A percentile compares a stretch with the other conserved stretches of the same genome.
Conservation (phyloP, 2,329 filamentous ascomycete species). For the Helminthosporium solani region DNA sequence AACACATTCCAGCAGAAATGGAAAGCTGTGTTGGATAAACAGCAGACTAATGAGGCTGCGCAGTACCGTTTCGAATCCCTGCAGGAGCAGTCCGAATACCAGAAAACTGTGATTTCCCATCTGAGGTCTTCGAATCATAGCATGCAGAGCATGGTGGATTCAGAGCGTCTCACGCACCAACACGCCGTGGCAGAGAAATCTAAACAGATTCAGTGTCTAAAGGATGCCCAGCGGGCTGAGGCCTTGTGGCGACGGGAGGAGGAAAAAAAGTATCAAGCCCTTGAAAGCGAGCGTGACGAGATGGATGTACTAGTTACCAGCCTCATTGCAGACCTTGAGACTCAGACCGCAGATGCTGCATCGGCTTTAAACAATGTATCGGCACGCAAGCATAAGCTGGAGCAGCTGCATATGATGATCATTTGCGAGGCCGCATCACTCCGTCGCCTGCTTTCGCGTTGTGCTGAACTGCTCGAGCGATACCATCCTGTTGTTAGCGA, state of each 20-base stretch:
- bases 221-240: not conserved
- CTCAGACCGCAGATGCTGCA: not conserved
- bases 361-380: not conserved
- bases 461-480: not conserved
- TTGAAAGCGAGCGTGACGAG: too few relatives aligned
- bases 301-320: not conserved
- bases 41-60: not conserved
- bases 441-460: not conserved
- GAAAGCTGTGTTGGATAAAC: not conserved
- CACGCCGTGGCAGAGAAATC: constrained; percentile 5
- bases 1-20: not conserved
- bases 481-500: not conserved
- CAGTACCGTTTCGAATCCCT: not conserved
- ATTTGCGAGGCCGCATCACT: not conserved
- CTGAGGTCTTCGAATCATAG: constrained; percentile 5
- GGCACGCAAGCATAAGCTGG: not conserved
- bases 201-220: not conserved
- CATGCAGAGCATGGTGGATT: not conserved
- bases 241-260: not conserved
- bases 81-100: constrained; percentile 1
- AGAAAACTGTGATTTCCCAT: constrained; percentile 1
- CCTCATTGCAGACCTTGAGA: not conserved
- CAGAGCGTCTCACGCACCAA: not conserved
- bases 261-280: not conserved
- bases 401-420: not conserved